phyloP scores from a whole-genome alignment of 352 stramenopile genomes.

The Globisporangium cederbergense region DNA sequence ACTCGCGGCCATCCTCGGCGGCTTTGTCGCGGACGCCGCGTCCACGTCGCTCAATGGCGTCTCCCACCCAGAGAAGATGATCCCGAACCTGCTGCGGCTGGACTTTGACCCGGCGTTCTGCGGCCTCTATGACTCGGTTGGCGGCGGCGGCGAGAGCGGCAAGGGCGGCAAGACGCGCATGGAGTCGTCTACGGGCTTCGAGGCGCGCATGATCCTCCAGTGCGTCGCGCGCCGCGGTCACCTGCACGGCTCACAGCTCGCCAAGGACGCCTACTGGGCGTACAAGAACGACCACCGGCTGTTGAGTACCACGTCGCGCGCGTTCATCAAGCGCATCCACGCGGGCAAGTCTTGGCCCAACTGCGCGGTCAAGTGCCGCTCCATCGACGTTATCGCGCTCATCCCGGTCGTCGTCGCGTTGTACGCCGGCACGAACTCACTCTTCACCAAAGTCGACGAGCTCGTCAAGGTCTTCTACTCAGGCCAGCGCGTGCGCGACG shows the following conservation, averaged over 20 bases:
- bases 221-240: conserved; percentile 66
- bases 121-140: conserved; percentile 47
- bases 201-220: conserved; percentile 71
- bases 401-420: conserved; percentile 73
- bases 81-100: conserved; percentile 65
- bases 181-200: conserved; percentile 79
- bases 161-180: conserved; percentile 27
- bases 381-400: conserved; percentile 74
- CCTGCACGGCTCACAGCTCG: conserved; percentile 65
- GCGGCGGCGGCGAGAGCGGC: conserved; percentile 28
- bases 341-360: conserved; percentile 64
- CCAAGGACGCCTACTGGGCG: conserved; percentile 79
- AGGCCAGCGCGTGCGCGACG: conserved; percentile 63
- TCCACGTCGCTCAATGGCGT: conserved; percentile 79
- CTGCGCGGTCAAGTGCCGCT: conserved; percentile 74
- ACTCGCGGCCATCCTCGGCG: conserved; percentile 64
- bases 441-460: conserved; percentile 81
- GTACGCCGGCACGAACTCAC: conserved; percentile 72
- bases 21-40: conserved; percentile 73
- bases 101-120: conserved; percentile 82
- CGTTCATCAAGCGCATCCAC: conserved; percentile 78
- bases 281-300: conserved; percentile 80
- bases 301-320: conserved; percentile 60
- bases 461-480: conserved; percentile 80
- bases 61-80: conserved; percentile 71